A percentile compares a stretch with the other conserved stretches of the same genome.
Conservation (phyloP, 257 asterid species). For the Scutellaria barbata region DNA sequence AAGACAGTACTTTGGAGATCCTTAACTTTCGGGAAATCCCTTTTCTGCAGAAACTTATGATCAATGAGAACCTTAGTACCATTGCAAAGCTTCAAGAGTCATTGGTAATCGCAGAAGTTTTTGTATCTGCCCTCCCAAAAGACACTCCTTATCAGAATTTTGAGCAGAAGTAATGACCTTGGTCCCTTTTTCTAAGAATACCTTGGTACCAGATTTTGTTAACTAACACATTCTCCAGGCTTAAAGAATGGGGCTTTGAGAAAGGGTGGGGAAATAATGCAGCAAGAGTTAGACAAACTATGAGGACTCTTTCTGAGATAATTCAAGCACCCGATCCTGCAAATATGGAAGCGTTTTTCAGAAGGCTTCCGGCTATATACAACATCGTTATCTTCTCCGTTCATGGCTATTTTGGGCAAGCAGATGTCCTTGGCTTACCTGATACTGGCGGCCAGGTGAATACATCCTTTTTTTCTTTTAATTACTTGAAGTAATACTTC, state of each 20-base stretch:
- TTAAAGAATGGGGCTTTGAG: constrained; percentile 77
- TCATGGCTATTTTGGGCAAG: constrained; percentile 92
- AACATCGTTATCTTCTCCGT: constrained; percentile 74
- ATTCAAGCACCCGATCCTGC: constrained; percentile 81
- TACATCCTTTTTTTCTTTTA: neutral
- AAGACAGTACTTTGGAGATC: neutral
- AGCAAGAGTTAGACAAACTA: constrained; percentile 64
- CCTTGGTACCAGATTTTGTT: neutral
- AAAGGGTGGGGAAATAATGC: constrained; percentile 85
- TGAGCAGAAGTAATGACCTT: constrained; percentile 55
- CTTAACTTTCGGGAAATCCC: neutral
- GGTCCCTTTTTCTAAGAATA: neutral
- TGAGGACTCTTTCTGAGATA: constrained; percentile 70
- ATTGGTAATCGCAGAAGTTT: constrained; percentile 58
- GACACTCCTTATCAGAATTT: constrained; percentile 63
- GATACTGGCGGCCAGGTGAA: constrained; percentile 94
- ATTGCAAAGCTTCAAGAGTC: constrained; percentile 64
- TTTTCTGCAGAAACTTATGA: constrained; percentile 70
- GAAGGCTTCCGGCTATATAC: constrained; percentile 66
- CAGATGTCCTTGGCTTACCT: constrained; percentile 85
- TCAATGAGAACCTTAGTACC: constrained; percentile 62
- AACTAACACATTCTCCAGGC: constrained; percentile 44
- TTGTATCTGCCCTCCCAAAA: constrained; percentile 56
- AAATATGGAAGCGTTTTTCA: constrained; percentile 58
- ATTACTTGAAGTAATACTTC: neutral